Conservation (phyloP, 2,329 filamentous ascomycete genomes). For the Knoxdaviesia proteae region DNA sequence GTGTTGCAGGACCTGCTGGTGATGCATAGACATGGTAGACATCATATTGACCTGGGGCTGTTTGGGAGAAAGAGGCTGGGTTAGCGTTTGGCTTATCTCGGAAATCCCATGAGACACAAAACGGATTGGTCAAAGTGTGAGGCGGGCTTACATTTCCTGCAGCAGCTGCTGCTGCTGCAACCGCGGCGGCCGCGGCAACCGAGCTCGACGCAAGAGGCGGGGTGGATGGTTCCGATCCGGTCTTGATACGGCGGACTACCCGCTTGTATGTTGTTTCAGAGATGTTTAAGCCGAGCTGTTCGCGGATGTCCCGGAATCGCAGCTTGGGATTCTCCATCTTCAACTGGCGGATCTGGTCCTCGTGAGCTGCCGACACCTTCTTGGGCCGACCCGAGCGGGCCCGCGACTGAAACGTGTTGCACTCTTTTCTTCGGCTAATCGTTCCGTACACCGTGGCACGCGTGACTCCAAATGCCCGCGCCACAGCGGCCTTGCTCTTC, state of each 20-base stretch:
- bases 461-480: constrained; percentile 5
- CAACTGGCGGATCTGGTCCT: constrained; percentile 2
- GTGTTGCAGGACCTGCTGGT: too few relatives aligned
- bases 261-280: constrained; percentile 5
- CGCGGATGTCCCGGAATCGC: constrained; percentile 4
- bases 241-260: constrained; percentile 3
- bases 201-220: background rate
- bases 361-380: constrained; percentile 4
- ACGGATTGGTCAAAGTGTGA: too few relatives aligned
- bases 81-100: too few relatives aligned
- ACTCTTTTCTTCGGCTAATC: constrained; percentile 3
- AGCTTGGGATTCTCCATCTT: constrained; percentile 3
- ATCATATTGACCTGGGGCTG: too few relatives aligned
- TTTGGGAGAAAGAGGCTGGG: too few relatives aligned
- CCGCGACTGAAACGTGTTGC: constrained; percentile 4
- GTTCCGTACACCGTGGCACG: constrained; percentile 5
- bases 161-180: background rate
- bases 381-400: constrained; percentile 4
- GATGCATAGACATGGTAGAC: too few relatives aligned
- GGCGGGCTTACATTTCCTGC: background rate
- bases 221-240: background rate
- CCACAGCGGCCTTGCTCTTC: constrained; percentile 4
- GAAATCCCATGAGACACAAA: too few relatives aligned
- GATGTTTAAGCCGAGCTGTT: constrained; percentile 3
- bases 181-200: background rate